Evolutionary conservation across 2,329 filamentous ascomycete species (phyloP).

Genomic region (Diaporthe citri): DNA sequence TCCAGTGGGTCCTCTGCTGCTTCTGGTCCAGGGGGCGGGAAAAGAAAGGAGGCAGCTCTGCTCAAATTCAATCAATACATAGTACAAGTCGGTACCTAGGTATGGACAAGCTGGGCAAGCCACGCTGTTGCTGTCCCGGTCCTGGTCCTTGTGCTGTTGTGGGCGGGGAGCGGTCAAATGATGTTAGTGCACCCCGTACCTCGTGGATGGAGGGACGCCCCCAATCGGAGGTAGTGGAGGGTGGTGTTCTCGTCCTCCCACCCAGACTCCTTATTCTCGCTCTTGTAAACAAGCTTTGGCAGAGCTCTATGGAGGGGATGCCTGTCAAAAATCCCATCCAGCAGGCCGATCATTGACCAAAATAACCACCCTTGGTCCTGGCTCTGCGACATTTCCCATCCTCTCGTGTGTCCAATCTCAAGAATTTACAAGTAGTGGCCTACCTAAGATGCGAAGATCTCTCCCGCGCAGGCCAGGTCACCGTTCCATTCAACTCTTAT

Average conservation of each 20-base stretch:
- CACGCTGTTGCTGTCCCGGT: slow-evolving; percentile 10
- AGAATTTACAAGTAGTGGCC: neutral
- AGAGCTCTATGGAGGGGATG: slow-evolving; percentile 26
- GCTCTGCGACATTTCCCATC: slow-evolving; percentile 18
- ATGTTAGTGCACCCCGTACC: slow-evolving; percentile 11
- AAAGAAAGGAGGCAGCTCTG: slow-evolving; percentile 37
- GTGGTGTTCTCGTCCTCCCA: slow-evolving; percentile 25
- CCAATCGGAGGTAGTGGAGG: neutral
- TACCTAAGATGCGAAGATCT: neutral
- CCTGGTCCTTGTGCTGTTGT: neutral
- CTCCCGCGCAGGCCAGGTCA: neutral
- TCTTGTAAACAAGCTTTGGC: slow-evolving; percentile 1
- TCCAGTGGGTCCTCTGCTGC: slow-evolving; percentile 36
- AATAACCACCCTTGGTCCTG: slow-evolving; percentile 9
- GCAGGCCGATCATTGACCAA: slow-evolving; percentile 25
- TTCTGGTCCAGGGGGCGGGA: slow-evolving; percentile 34
- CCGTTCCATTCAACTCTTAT: slow-evolving; percentile 20
- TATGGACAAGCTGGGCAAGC: slow-evolving; percentile 28
- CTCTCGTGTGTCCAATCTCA: slow-evolving; percentile 6
- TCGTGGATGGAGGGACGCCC: neutral
- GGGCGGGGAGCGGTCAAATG: slow-evolving; percentile 13
- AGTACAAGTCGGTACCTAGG: neutral
- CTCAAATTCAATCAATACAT: slow-evolving; percentile 35
- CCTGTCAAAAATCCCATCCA: slow-evolving; percentile 26
- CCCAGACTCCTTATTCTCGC: neutral